Conservation (phyloP, 139 green algal genomes). For the Picochlorum costavermella region DNA sequence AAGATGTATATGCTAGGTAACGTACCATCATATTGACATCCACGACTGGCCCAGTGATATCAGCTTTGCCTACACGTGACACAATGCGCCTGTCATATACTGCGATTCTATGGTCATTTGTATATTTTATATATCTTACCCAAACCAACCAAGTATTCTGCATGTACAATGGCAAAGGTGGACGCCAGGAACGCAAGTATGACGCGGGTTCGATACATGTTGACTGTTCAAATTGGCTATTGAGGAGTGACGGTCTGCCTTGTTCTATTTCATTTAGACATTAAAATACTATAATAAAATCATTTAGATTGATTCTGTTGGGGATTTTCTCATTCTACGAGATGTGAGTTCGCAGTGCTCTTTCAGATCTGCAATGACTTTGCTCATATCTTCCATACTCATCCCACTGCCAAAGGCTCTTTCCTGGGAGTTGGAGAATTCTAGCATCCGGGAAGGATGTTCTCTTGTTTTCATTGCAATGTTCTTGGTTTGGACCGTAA, state of each 20-base stretch:
- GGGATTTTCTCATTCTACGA: no score
- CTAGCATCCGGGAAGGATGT: neutral
- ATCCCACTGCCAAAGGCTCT: slow-evolving; percentile 13
- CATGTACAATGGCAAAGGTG: neutral
- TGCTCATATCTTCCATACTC: slow-evolving; percentile 28
- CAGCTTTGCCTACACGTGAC: slow-evolving; percentile 47
- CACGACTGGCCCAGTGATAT: slow-evolving; percentile 68
- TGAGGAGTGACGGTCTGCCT: neutral
- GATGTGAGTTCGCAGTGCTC: neutral
- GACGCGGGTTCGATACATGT: neutral
- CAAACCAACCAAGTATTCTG: neutral
- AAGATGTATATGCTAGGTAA: neutral
- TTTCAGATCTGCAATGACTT: slow-evolving; percentile 19
- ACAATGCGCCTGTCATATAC: no score
- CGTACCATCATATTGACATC: slow-evolving; percentile 80
- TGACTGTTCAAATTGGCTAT: neutral
- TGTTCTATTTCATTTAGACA: no score
- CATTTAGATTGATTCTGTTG: no score
- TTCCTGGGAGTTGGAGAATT: slow-evolving; percentile 1
- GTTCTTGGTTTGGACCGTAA: slow-evolving; percentile 39
- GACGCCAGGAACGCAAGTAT: no score
- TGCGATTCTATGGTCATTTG: neutral
- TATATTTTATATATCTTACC: neutral
- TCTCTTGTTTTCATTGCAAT: no score
- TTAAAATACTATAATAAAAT: no score